Evolutionary conservation across 2,329 filamentous ascomycete species (phyloP).

Genomic region (Fusarium sp.): DNA sequence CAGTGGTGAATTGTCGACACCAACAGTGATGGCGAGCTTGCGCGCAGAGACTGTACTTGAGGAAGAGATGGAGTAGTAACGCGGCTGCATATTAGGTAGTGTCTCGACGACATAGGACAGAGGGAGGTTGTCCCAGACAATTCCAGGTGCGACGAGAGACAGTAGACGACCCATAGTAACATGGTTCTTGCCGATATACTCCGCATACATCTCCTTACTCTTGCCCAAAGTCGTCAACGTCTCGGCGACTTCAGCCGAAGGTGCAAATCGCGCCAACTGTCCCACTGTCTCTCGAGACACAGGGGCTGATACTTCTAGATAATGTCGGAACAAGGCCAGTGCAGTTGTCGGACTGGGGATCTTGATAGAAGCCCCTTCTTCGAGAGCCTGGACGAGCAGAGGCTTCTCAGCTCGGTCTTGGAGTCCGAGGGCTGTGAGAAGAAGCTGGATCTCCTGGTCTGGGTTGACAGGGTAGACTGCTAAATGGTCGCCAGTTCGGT

Average conservation of each 20-base stretch:
- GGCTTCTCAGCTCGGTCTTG: slow-evolving; percentile 40
- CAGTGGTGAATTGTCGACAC: slow-evolving; percentile 35
- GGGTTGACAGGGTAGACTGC: slow-evolving; percentile 57
- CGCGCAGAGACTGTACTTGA: slow-evolving; percentile 56
- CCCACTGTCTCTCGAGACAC: slow-evolving; percentile 57
- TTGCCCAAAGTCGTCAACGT: slow-evolving; percentile 26
- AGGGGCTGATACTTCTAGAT: slow-evolving; percentile 58
- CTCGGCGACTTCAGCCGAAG: slow-evolving; percentile 59
- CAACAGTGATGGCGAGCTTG: slow-evolving; percentile 44
- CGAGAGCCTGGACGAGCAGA: slow-evolving; percentile 42
- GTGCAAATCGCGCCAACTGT: slow-evolving; percentile 60
- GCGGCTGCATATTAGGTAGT: slow-evolving; percentile 63
- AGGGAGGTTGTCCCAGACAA: slow-evolving; percentile 42
- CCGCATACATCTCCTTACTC: slow-evolving; percentile 40
- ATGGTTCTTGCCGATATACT: slow-evolving; percentile 40
- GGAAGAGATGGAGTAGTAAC: slow-evolving; percentile 73
- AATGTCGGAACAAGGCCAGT: slow-evolving; percentile 56
- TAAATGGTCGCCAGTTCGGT: slow-evolving; percentile 58
- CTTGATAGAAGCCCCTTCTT: slow-evolving; percentile 33
- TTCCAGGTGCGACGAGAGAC: slow-evolving; percentile 22
- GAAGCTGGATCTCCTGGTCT: slow-evolving; percentile 49
- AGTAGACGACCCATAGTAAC: slow-evolving; percentile 47
- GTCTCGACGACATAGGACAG: slow-evolving; percentile 68
- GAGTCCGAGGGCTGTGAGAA: slow-evolving; percentile 49
- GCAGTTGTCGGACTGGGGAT: slow-evolving; percentile 57